A percentile compares a stretch with the other conserved stretches of the same genome.
Evolutionary conservation across 768 basidiomycete genomes (phyloP).

Genomic region (Lactarius pseudohatsudake): DNA sequence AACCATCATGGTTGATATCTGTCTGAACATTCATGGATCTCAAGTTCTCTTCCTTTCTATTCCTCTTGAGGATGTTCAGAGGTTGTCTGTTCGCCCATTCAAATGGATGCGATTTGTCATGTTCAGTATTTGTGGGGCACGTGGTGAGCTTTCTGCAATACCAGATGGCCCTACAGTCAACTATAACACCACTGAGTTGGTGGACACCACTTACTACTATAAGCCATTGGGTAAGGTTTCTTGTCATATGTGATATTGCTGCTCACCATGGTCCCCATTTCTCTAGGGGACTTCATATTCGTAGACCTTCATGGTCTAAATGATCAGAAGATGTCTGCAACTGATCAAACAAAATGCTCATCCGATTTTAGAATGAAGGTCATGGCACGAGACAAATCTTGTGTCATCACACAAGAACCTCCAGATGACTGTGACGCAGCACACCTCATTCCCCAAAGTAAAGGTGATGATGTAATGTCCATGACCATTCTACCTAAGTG

Average conservation of each 20-base stretch:
- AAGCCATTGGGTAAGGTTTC: slow-evolving; percentile 3
- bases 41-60: not conserved
- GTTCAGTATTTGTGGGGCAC: slow-evolving; percentile 5
- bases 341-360: not conserved
- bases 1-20: no score
- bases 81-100: not conserved
- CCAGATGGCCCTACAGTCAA: not conserved
- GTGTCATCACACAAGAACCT: not conserved
- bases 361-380: not conserved
- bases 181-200: not conserved
- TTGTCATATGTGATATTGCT: not conserved
- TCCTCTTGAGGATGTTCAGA: slow-evolving; percentile 1
- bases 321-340: no score
- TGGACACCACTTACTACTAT: not conserved
- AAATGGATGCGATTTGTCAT: slow-evolving; percentile 1
- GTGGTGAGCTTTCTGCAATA: not conserved
- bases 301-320: not conserved
- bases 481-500: not conserved
- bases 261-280: no score
- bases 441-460: not conserved
- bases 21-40: no score
- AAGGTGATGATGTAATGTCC: not conserved
- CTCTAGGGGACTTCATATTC: not conserved
- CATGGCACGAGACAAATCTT: not conserved
- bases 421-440: no score